A percentile compares a stretch with the other conserved stretches of the same genome.
Conservation (phyloP, 2,329 filamentous ascomycete genomes). For the Graphilbum ipis-grandicollis region DNA sequence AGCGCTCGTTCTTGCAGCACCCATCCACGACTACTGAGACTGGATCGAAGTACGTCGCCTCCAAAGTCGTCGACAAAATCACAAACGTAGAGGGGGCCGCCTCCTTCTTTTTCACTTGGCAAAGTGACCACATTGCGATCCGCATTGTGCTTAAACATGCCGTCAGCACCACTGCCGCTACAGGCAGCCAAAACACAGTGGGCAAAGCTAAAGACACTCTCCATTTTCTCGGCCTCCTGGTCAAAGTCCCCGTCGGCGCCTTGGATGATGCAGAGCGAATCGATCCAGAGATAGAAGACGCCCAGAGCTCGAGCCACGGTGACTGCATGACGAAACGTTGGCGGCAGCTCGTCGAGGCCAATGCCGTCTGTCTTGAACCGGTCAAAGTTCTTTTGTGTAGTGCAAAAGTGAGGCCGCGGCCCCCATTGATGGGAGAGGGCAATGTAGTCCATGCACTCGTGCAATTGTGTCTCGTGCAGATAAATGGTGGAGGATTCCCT, state of each 20-base stretch:
- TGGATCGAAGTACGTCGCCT: conserved; percentile 13
- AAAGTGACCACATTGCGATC: too few species aligned
- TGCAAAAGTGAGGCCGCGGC: conserved; percentile 6
- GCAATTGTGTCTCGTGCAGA: background rate
- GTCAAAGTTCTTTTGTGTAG: conserved; percentile 1
- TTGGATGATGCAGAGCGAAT: conserved; percentile 12
- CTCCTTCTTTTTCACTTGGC: background rate
- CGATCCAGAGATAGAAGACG: conserved; percentile 11
- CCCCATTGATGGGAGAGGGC: conserved; percentile 14
- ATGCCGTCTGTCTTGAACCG: conserved; percentile 1
- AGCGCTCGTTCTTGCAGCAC: conserved; percentile 22
- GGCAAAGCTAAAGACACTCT: conserved; percentile 12
- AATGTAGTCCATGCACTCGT: conserved; percentile 2
- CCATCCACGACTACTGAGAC: conserved; percentile 19
- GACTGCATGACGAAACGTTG: conserved; percentile 9
- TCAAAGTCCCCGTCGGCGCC: conserved; percentile 10
- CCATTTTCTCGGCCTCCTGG: conserved; percentile 12
- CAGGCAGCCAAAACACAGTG: conserved; percentile 13
- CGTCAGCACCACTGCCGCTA: too few species aligned
- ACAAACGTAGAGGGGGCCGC: conserved; percentile 12
- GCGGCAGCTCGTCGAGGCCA: conserved; percentile 1
- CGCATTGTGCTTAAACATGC: too few species aligned
- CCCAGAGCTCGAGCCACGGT: conserved; percentile 5
- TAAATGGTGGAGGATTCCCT: background rate
- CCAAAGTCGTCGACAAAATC: conserved; percentile 17